phyloP scores from a whole-genome alignment of 2,329 filamentous ascomycete species.

The Trichophyton schoenleinii region DNA sequence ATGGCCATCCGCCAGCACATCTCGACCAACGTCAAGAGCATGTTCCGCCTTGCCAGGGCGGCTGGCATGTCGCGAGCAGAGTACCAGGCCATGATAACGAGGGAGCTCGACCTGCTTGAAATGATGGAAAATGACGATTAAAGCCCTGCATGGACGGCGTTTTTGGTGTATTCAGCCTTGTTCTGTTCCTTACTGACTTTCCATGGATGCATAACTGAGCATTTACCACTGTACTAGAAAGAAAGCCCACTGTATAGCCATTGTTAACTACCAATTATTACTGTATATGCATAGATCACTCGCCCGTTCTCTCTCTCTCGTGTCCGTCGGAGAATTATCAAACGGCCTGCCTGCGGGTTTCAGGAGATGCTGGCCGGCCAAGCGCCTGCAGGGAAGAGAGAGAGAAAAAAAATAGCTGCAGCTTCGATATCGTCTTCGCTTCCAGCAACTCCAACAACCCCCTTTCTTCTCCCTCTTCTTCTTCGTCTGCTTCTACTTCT shows the following conservation, averaged over 20 bases:
- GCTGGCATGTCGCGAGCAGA: constrained; percentile 47
- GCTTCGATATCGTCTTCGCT: background rate
- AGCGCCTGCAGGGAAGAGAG: background rate
- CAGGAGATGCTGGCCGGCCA: constrained; percentile 2
- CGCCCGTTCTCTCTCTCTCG: background rate
- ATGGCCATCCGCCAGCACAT: constrained; percentile 52
- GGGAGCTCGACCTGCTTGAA: constrained; percentile 46
- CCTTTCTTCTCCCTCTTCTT: background rate
- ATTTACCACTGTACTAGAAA: background rate
- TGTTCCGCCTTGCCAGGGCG: constrained; percentile 48
- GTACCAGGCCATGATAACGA: constrained; percentile 47
- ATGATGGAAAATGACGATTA: constrained; percentile 39
- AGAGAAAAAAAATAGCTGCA: background rate
- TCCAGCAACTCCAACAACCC: background rate
- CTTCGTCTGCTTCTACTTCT: background rate
- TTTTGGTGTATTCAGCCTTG: background rate
- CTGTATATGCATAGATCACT: background rate
- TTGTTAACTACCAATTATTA: background rate
- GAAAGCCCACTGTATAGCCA: background rate
- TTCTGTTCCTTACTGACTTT: background rate
- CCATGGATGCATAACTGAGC: background rate
- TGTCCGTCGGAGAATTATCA: background rate
- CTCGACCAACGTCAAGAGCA: constrained; percentile 49
- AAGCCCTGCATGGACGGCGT: background rate
- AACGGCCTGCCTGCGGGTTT: background rate